Base-by-base conservation (phyloP, 257 asterid genomes). In the Solanum clarkiae region DNA sequence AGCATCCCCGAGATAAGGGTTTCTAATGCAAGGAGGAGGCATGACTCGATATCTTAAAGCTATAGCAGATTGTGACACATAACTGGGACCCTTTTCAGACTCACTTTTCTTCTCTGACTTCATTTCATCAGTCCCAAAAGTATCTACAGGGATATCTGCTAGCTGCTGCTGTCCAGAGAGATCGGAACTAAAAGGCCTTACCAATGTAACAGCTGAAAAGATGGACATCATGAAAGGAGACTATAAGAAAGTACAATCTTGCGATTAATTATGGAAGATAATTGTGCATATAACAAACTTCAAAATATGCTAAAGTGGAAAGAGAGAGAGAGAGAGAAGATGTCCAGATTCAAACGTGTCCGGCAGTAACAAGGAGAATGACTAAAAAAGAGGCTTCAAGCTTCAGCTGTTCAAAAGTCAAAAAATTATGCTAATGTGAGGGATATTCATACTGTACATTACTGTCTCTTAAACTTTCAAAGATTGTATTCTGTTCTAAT, bases 11-110 rank as follows among this genome's bases (percentile, higher is more conserved):
- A 90, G 92, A 85, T 90, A 96, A 20, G 99, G 99, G 86, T 96
- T 96, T 88, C 90, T 90, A 29, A 95, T 86, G 91, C 99, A 96
- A 26, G 99, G 98, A 66, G 99, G 99, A 84, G 98, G 99, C 98
- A 96, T 93, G 60, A 95, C 98, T 83, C 99, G 93, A 84, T 94
- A 95, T 86, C 99, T 93, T 84, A 96, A 91, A 85, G 99, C 99
- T 86, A 96, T 92, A n/a, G 99, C 99, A 88, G 98, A 93, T 83
- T 96, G 96, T 13, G 99, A 92, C 89, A 96, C 97, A 88, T 92
- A 93, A 85, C 93, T 86, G 54, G 90, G 90, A 84, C 84, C 89
- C 89, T 85, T 94, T 79, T 86, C 92, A 83, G 88, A 77, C 65
- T 86, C 89, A 36, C 56, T 84, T 32, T 86, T 45, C 83, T 86